Conservation (phyloP, 768 basidiomycete species). For the Polyporus arcularius region DNA sequence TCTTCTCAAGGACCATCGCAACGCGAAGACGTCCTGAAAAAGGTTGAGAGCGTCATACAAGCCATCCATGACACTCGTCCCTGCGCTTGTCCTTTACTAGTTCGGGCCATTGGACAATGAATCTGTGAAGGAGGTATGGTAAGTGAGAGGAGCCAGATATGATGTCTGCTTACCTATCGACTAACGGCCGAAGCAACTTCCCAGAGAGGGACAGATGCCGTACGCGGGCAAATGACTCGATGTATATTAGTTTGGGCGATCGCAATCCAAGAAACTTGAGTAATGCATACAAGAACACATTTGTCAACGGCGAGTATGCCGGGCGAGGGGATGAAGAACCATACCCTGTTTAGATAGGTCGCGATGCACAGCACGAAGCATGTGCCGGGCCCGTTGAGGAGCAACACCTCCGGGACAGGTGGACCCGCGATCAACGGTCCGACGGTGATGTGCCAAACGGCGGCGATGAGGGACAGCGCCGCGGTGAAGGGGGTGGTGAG, state of each 20-base stretch:
- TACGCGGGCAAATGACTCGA: slow-evolving; percentile 94
- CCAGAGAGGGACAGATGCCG: slow-evolving; percentile 80
- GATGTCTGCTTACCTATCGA: slow-evolving; percentile 60
- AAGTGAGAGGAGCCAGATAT: neutral
- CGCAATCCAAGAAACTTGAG: slow-evolving; percentile 72
- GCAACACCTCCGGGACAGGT: slow-evolving; percentile 68
- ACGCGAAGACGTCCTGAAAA: no score
- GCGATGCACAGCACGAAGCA: slow-evolving; percentile 79
- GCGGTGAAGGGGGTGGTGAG: slow-evolving; percentile 70
- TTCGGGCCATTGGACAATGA: slow-evolving; percentile 90
- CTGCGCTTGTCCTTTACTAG: slow-evolving; percentile 42
- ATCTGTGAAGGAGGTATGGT: slow-evolving; percentile 44
- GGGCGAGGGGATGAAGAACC: slow-evolving; percentile 26
- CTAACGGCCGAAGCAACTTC: slow-evolving; percentile 76
- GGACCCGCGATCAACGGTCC: slow-evolving; percentile 40
- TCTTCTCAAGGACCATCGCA: no score
- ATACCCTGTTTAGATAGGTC: slow-evolving; percentile 70
- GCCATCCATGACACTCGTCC: slow-evolving; percentile 61
- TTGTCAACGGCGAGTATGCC: slow-evolving; percentile 4
- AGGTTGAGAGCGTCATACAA: slow-evolving; percentile 47
- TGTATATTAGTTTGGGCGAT: slow-evolving; percentile 76
- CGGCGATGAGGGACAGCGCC: slow-evolving; percentile 56
- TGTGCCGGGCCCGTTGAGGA: slow-evolving; percentile 96
- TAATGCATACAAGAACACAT: neutral
- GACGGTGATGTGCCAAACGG: slow-evolving; percentile 63